Conservation (phyloP, 345 rosid genomes). For the Sisymbrium altissimum region DNA sequence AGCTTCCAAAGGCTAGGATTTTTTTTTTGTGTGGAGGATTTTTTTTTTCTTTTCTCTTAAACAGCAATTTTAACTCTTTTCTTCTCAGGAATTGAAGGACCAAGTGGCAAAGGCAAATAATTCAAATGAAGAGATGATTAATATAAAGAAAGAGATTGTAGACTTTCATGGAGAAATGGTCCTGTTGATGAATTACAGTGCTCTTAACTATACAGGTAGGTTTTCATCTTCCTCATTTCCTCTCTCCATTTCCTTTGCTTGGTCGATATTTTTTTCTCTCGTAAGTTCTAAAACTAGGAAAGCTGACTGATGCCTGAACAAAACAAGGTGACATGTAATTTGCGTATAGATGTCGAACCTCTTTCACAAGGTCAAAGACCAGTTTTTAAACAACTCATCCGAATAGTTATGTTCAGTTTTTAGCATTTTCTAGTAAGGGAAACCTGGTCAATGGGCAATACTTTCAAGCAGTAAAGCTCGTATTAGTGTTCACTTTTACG, state of each 20-base stretch:
- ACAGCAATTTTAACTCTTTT: background rate
- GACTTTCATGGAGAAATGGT: conserved; percentile 98
- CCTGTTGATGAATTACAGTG: conserved; percentile 85
- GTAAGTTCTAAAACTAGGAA: background rate
- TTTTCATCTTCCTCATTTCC: background rate
- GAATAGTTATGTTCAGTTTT: background rate
- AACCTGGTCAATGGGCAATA: background rate
- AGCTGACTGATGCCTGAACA: background rate
- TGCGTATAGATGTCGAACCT: no score
- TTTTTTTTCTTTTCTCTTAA: background rate
- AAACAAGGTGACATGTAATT: background rate
- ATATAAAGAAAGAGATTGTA: conserved; percentile 74
- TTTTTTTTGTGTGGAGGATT: background rate
- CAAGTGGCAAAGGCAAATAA: conserved; percentile 55
- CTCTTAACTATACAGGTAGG: conserved; percentile 90
- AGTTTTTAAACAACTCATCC: background rate
- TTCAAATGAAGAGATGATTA: conserved; percentile 54
- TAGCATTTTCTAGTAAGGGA: background rate
- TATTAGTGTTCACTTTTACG: background rate
- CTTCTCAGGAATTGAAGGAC: conserved; percentile 69
- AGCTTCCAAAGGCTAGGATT: background rate
- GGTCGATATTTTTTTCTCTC: background rate
- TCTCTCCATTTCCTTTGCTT: background rate
- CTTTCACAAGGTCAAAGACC: background rate
- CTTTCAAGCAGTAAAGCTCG: background rate